Evolutionary conservation across 768 basidiomycete species (phyloP), one percentile per base, ranked within the genome.

Genomic region (Hydnomerulius pinastri): DNA sequence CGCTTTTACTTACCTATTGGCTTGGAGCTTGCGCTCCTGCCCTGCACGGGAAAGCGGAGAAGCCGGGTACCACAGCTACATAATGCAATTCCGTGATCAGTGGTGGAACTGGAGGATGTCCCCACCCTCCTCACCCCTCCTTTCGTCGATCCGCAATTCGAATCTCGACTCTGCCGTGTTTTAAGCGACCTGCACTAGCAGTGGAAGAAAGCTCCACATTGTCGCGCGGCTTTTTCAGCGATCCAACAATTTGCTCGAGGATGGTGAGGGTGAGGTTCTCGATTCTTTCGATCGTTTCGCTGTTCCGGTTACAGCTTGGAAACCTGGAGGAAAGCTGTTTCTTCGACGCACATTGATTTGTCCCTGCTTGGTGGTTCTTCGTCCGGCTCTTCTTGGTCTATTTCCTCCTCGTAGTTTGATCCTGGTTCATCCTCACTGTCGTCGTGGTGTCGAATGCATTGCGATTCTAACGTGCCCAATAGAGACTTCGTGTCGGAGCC

Each of bases 11-110:
- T 48, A 82, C 78, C 78, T 40, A 81, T 66, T 12, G 72, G 70
- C 37, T 62, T 63, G 17, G 72, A 61, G 49, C 78, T 78, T 9
- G 69, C 61, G 43, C 59, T 57, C 55, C 50, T 71, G 3, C 59
- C 57, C 41, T 70, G 68, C 11, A 55, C 61, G 0, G 80, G 79
- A 43, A 71, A 80, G 24, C 53, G 56, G 11, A 75, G 59, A 11
- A 60, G 43, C 13, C 74, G 60, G 17, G 39, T 55, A 30, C 43
- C 37, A 28, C 27, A 44, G 36, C 65, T 63, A 38, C 39, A 27
- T 17, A 5, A 18, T 13, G 18, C n/a, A n/a, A 21, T 37, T 55
- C 27, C 18, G 43, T 21, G 4, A 18, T n/a, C n/a, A 37, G 39
- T 35, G 10, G 12, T 13, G 30, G 62, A 25, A 48, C 24, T 32